Conservation (phyloP, 495 filamentous ascomycete genomes). For the Aspergillus sparsus region DNA sequence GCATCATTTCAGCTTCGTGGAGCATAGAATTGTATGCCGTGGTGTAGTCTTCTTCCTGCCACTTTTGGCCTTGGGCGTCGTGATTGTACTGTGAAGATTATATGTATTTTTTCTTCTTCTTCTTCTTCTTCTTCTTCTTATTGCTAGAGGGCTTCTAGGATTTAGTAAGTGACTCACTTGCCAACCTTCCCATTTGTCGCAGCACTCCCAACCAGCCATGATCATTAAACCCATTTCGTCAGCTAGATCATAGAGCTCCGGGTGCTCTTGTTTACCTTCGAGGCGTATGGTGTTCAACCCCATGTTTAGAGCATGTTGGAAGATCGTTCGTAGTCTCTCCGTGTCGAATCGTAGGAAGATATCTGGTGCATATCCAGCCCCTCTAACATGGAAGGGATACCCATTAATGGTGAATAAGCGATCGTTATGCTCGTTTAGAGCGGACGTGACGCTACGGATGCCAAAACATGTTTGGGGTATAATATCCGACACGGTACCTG, state of each 20-base stretch:
- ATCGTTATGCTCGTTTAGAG: slow-evolving; percentile 55
- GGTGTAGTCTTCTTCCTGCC: slow-evolving; percentile 54
- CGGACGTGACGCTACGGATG: slow-evolving; percentile 54
- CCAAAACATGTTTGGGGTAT: slow-evolving; percentile 46
- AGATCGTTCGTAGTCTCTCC: slow-evolving; percentile 44
- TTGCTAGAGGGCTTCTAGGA: no score
- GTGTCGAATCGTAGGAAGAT: slow-evolving; percentile 61
- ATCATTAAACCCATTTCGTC: slow-evolving; percentile 63
- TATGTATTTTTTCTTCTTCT: no score
- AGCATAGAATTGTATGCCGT: slow-evolving; percentile 56
- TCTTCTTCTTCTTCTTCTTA: no score
- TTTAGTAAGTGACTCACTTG: slow-evolving; percentile 32
- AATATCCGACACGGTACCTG: slow-evolving; percentile 42
- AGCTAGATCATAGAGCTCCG: slow-evolving; percentile 57
- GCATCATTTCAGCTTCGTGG: slow-evolving; percentile 62
- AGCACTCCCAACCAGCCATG: slow-evolving; percentile 67
- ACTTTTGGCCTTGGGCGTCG: slow-evolving; percentile 49
- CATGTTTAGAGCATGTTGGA: slow-evolving; percentile 56
- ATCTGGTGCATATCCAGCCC: slow-evolving; percentile 61
- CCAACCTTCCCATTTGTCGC: slow-evolving; percentile 70
- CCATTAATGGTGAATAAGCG: slow-evolving; percentile 57
- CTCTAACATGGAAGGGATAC: slow-evolving; percentile 58
- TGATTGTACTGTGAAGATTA: slow-evolving; percentile 61
- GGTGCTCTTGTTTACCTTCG: slow-evolving; percentile 67
- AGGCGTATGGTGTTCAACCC: slow-evolving; percentile 64